phyloP scores from a whole-genome alignment of 2,329 filamentous ascomycete genomes.

The Talaromyces sp. region DNA sequence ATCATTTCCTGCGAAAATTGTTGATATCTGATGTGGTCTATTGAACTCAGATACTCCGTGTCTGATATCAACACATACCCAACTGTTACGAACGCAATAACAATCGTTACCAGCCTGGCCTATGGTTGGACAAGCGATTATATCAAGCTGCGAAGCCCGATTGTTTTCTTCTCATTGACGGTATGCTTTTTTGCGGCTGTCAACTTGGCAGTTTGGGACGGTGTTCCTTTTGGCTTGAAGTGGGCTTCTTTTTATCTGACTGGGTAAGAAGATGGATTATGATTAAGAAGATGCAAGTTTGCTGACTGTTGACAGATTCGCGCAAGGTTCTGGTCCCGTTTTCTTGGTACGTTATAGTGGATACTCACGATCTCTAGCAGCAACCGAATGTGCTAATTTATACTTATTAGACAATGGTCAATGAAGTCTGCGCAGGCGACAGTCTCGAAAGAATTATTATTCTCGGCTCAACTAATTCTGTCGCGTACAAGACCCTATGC shows the following conservation, averaged over 20 bases:
- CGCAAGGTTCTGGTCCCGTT: constrained; percentile 13
- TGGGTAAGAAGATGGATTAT: not conserved
- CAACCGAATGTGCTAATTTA: not conserved
- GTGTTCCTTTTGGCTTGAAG: constrained; percentile 12
- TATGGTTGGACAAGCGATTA: constrained; percentile 15
- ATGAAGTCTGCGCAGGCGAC: constrained; percentile 14
- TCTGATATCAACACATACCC: constrained; percentile 14
- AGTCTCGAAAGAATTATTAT: constrained; percentile 15
- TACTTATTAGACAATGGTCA: constrained; percentile 11
- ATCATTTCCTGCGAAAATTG: not conserved
- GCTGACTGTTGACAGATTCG: constrained; percentile 9
- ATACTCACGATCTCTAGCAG: not conserved
- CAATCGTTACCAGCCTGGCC: constrained; percentile 9
- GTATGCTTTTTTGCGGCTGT: constrained; percentile 14
- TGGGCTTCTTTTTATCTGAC: constrained; percentile 15
- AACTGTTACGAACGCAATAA: constrained; percentile 12
- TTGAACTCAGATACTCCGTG: constrained; percentile 3
- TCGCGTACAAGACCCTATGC: not conserved
- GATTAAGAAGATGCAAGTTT: not conserved
- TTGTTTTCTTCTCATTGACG: constrained; percentile 12
- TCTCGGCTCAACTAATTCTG: constrained; percentile 14
- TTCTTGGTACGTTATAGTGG: not conserved
- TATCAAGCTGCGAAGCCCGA: constrained; percentile 11
- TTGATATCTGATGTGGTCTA: not conserved
- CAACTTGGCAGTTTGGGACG: constrained; percentile 12